These are phyloP conservation scores for Nigrospora oryzae DNA, from an alignment of 2,329 filamentous ascomycete genomes.

Conservation along the genomic window DNA sequence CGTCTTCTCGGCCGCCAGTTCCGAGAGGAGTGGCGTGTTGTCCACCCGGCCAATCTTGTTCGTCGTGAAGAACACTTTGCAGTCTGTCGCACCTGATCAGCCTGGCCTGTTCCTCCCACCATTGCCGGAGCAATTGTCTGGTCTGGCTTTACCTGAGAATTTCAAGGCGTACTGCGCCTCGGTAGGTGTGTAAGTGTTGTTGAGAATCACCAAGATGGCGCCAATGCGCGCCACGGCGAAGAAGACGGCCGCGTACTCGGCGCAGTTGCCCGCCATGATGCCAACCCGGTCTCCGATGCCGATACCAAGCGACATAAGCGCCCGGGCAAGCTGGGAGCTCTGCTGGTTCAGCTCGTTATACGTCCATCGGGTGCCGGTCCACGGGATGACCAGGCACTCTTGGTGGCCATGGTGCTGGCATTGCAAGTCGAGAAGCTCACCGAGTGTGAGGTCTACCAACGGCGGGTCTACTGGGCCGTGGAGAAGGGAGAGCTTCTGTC, in stretches of 20 bases:
- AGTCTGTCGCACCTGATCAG: constrained; percentile 37
- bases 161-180: constrained; percentile 65
- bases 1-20: constrained; percentile 37
- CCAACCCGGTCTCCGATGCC: constrained; percentile 61
- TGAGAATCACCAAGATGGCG: constrained; percentile 66
- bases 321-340: constrained; percentile 53
- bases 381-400: constrained; percentile 66
- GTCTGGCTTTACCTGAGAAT: constrained; percentile 49
- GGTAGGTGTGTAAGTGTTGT: constrained; percentile 71
- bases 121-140: not conserved
- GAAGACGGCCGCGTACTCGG: constrained; percentile 74
- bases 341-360: constrained; percentile 57
- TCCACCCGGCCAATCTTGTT: constrained; percentile 58
- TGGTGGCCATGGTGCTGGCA: constrained; percentile 54
- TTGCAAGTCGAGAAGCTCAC: constrained; percentile 65
- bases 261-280: constrained; percentile 70
- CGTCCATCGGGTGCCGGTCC: constrained; percentile 68
- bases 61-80: constrained; percentile 66
- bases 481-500: constrained; percentile 47
- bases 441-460: constrained; percentile 62
- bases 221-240: constrained; percentile 63
- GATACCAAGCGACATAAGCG: constrained; percentile 59
- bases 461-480: constrained; percentile 61
- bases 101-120: not conserved
- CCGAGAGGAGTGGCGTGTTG: constrained; percentile 49